Conservation (phyloP, 345 rosid species). For the Erodium maritimum region DNA sequence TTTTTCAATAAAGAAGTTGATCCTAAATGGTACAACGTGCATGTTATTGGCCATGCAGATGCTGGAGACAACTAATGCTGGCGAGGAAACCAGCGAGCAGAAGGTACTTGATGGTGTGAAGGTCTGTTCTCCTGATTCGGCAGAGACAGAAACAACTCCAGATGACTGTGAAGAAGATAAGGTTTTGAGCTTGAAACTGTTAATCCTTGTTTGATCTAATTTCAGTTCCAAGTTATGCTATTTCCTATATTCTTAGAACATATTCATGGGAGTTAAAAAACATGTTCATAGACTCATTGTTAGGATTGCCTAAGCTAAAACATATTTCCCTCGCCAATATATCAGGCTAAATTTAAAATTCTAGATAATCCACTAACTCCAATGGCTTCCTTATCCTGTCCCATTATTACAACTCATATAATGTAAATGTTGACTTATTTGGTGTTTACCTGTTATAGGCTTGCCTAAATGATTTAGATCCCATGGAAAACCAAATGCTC, state of each 20-base stretch:
- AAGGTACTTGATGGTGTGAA: background rate
- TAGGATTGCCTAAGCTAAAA: too few relatives aligned
- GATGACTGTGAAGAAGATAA: background rate
- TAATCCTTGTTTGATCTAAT: background rate
- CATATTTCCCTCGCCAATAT: too few relatives aligned
- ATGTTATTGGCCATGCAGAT: too few relatives aligned
- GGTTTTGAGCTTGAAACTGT: background rate
- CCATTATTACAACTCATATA: background rate
- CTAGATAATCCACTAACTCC: too few relatives aligned
- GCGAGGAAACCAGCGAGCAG: background rate
- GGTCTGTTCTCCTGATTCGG: background rate
- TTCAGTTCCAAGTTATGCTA: background rate
- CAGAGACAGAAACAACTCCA: background rate
- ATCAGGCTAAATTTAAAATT: too few relatives aligned
- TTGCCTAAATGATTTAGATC: background rate
- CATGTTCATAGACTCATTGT: background rate
- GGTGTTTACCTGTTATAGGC: background rate
- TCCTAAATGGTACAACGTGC: background rate
- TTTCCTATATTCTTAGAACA: background rate
- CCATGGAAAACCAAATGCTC: background rate
- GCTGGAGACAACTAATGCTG: too few relatives aligned
- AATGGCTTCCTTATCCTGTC: too few relatives aligned
- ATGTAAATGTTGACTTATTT: background rate
- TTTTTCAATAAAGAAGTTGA: too few relatives aligned
- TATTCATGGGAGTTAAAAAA: too few relatives aligned